Base-by-base conservation (phyloP, 768 basidiomycete genomes). In the Rhizopogon rudus region DNA sequence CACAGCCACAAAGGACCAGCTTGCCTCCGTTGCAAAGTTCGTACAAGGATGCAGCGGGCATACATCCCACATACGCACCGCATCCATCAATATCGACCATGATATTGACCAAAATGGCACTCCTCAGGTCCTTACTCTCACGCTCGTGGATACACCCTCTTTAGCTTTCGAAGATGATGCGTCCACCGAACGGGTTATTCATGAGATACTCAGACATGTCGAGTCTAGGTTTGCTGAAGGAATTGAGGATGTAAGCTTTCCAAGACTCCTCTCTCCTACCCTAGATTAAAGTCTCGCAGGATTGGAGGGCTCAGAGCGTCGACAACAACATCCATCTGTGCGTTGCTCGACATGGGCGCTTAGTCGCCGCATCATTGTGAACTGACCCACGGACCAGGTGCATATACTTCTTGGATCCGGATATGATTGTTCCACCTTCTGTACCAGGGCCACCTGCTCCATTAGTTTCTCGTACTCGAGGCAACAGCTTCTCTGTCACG, bases 381-480 rank as follows among this genome's bases (percentile, higher is more conserved):
- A 56, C 64, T 64, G 42, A 64, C 58, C 61, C 46, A 33, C 56
- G 61, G 51, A 60, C 54, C 72, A 91, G 90, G 57, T 92, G 90
- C 64, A 83, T 93, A 56, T 93, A 93, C 74, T 89, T 93, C 73
- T 75, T 93, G 72, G 88, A 92, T 78, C 91, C 91, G 53, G 87
- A 89, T 75, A 67, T 77, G 68, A 89, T 92, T 62, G 77, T 89
- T 56, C 87, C 88, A 54, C 86, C 85, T 35, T 77, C 82, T 53
- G 81, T 83, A 43, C 76, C 86, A 59, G 80, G 79, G 22, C 86
- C 83, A 41, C 83, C 86, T 56, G 83, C 77, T 43, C 87, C 88
- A 42, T 76, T 82, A 59, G 80, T 87, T 60, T 75, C 86, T 61
- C 81, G 88, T 58, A 71, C 86, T 46, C 88, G 84, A 61, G 80